Evolutionary conservation across 805 yeast genomes (phyloP), one percentile per base, ranked within the genome.

Genomic region (Metschnikowia proteae): DNA sequence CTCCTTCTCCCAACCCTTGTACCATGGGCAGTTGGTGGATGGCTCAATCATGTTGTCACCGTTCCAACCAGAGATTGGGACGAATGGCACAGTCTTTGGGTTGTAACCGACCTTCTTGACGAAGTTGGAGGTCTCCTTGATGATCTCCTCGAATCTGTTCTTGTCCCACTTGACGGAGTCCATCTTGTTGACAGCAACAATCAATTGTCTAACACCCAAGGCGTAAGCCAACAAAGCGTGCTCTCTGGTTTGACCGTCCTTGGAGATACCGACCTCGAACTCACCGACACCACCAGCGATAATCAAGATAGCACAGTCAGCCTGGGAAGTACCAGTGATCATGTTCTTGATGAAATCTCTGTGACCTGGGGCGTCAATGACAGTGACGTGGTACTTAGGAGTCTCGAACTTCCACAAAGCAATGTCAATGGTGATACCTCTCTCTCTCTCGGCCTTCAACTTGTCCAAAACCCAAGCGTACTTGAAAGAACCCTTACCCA

Each of bases 401-500:
- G 96, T 88, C 78, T 86, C 92, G 83, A 88, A 88, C 79, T 86
- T 84, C 86, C 95, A 86, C 68, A 87, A 81, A 74, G 95, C 92
- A 64, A 88, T 88, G 75, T 88, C 96, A 67, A 88, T 88, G 72
- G 96, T 88, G 81, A 88, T 88, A 86, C 96, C 96, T 81, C 96
- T 86, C 76, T 86, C 92, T 78, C 96, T 84, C 81, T 89, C 96
- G 70, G 95, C 95, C 86, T 87, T 86, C 64, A 89, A 81, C 77
- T 88, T 88, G 82, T 89, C 96, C 75, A 89, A 82, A 65, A 89
- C 95, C 96, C 96, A 88, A 67, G 96, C 96, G 86, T 88, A 86
- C 79, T 89, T 88, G 89, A 89, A 90, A 71, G 96, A 89, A 78
- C 96, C 94, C 83, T 88, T 88, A 70, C 96, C 96, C 73, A 86